A percentile compares a stretch with the other conserved stretches of the same genome.
These are phyloP conservation scores for Typha latifolia DNA, from an alignment of 176 grass and related monocot species.

Conservation along the genomic window DNA sequence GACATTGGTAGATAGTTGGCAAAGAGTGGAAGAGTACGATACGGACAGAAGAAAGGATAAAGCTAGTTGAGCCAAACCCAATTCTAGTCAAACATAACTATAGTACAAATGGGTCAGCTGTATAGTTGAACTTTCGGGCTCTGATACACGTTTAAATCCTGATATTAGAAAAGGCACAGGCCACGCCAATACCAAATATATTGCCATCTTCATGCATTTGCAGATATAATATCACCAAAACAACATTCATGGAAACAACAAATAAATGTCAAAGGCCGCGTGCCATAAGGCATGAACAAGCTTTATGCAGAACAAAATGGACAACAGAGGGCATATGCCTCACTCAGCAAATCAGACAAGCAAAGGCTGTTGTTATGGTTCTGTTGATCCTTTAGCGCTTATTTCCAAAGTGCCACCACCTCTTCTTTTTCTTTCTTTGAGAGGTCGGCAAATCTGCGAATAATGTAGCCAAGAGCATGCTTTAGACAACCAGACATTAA, in stretches of 20 bases:
- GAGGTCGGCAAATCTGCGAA: slow-evolving; percentile 46
- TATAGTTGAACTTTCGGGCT: too few species aligned
- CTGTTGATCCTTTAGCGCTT: slow-evolving; percentile 2
- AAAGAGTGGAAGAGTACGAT: too few species aligned
- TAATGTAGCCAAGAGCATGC: not conserved
- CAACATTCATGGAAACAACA: not conserved
- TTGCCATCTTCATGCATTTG: not conserved
- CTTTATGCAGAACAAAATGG: not conserved
- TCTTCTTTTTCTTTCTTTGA: slow-evolving; percentile 64
- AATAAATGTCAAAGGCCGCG: not conserved
- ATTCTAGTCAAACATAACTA: too few species aligned
- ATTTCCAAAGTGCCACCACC: slow-evolving; percentile 82
- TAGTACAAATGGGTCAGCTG: too few species aligned
- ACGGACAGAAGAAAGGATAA: too few species aligned
- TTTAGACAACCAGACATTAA: slow-evolving; percentile 8
- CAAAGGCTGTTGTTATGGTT: not conserved
- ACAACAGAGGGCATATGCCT: not conserved
- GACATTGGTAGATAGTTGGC: too few species aligned
- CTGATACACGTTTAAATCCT: too few species aligned
- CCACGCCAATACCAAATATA: not conserved
- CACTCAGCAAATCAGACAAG: not conserved
- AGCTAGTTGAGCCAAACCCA: too few species aligned
- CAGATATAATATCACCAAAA: not conserved
- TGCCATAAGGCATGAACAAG: not conserved
- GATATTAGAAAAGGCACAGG: not conserved